phyloP scores from a whole-genome alignment of 176 grass and related monocot species.

The Musa itinerans region DNA sequence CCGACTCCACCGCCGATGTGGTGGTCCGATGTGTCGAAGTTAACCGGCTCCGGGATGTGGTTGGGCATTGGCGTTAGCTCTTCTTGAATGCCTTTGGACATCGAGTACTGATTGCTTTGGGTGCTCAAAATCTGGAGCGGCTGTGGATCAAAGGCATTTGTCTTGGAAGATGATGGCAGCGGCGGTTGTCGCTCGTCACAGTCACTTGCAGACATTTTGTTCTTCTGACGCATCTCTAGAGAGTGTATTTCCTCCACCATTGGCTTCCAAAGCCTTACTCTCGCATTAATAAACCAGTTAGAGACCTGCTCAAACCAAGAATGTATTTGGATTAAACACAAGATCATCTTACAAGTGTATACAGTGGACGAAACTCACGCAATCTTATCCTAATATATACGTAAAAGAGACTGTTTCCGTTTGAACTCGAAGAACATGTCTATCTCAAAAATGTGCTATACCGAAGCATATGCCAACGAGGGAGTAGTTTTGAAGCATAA shows the following conservation, averaged over 20 bases:
- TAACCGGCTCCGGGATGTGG: constrained; percentile 46
- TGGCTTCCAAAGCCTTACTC: constrained; percentile 89
- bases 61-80: constrained; percentile 55
- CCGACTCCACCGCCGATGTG: constrained; percentile 15
- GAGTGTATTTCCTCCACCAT: constrained; percentile 98
- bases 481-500: no score
- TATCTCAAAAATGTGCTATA: no score
- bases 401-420: no score
- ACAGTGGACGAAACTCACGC: background rate
- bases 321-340: no score
- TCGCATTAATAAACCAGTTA: constrained; percentile 96
- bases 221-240: constrained; percentile 64
- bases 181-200: constrained; percentile 5
- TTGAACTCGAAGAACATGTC: no score
- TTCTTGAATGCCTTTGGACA: constrained; percentile 39
- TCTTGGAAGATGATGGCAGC: constrained; percentile 29
- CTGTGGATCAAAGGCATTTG: constrained; percentile 20
- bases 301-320: constrained; percentile 40
- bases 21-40: constrained; percentile 31
- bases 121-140: constrained; percentile 39
- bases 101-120: constrained; percentile 30
- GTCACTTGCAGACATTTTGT: constrained; percentile 9
- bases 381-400: background rate
- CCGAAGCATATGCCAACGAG: no score
- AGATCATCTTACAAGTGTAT: background rate